Evolutionary conservation across 331 rosid genomes (phyloP).

Genomic region (Acacia concinna): DNA sequence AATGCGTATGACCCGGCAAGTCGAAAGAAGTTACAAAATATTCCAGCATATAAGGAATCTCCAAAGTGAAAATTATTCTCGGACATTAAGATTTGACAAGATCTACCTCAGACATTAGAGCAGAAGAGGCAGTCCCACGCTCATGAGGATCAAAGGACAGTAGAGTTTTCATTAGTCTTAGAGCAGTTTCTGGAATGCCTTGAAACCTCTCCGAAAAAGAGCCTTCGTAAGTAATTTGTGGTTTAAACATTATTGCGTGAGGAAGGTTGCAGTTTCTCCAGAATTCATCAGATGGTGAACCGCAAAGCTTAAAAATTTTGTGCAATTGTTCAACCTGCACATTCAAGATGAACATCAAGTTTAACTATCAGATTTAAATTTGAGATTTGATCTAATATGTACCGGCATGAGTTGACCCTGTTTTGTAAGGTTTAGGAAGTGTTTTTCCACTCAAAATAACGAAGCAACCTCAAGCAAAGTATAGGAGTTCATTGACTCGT

Average conservation of each 20-base stretch:
- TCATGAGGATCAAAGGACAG: slow-evolving; percentile 66
- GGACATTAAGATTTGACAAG: too few species aligned
- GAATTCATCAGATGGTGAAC: slow-evolving; percentile 90
- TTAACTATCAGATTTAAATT: background rate
- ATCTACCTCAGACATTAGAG: slow-evolving; percentile 80
- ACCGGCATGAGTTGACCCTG: background rate
- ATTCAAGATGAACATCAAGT: slow-evolving; percentile 22
- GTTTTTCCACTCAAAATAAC: background rate
- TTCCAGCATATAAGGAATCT: background rate
- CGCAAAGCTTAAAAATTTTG: slow-evolving; percentile 91
- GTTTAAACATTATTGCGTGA: slow-evolving; percentile 87
- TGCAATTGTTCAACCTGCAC: slow-evolving; percentile 91
- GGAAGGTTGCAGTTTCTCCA: slow-evolving; percentile 90
- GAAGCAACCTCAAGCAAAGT: slow-evolving; percentile 9
- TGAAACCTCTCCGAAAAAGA: slow-evolving; percentile 64
- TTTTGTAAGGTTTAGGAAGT: background rate
- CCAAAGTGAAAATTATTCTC: background rate
- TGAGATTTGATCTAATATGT: background rate
- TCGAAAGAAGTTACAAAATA: background rate
- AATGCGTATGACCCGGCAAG: background rate
- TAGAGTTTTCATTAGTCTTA: slow-evolving; percentile 63
- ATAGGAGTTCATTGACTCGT: background rate
- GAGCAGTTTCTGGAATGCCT: slow-evolving; percentile 59
- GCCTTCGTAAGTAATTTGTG: slow-evolving; percentile 71
- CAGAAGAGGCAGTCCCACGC: slow-evolving; percentile 92